These are phyloP conservation scores for Pelargonium cotyledonis DNA, from an alignment of 441 rosid genomes.

Conservation along the genomic window DNA sequence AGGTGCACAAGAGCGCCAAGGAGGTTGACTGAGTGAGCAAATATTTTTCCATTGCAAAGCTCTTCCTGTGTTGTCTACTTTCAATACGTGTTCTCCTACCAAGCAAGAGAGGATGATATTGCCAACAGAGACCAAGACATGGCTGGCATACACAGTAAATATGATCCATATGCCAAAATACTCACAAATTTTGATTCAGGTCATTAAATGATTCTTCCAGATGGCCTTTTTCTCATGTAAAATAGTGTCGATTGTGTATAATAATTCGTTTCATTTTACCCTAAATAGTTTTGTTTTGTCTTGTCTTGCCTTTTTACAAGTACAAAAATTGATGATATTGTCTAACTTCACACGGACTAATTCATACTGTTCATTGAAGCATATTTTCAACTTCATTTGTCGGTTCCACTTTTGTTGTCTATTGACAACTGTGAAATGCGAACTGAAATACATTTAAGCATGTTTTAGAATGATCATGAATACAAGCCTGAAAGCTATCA, in stretches of 20 bases:
- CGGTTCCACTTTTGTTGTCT: background rate
- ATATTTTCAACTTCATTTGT: no score
- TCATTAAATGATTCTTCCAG: conserved; percentile 19
- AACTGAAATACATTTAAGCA: no score
- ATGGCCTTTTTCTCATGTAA: conserved; percentile 28
- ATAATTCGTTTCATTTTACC: conserved; percentile 19
- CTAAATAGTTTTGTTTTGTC: background rate
- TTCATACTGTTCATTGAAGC: background rate
- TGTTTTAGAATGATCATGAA: no score
- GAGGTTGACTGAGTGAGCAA: conserved; percentile 32
- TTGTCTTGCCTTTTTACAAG: background rate
- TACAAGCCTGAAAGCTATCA: no score
- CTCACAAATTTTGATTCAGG: conserved; percentile 31
- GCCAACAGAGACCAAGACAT: conserved; percentile 18
- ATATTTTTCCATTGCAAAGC: conserved; percentile 24
- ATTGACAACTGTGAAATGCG: no score
- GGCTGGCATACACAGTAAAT: conserved; percentile 18
- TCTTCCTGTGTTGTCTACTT: conserved; percentile 21
- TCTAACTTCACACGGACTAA: background rate
- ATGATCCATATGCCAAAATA: conserved; percentile 18
- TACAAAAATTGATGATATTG: background rate
- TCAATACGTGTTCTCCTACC: conserved; percentile 15
- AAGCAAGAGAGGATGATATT: conserved; percentile 7
- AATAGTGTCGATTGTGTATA: conserved; percentile 24
- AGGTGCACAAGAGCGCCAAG: conserved; percentile 50